These are phyloP conservation scores for Melampsora allii-populina DNA, from an alignment of 1,284 basidiomycete genomes.

Conservation along the genomic window DNA sequence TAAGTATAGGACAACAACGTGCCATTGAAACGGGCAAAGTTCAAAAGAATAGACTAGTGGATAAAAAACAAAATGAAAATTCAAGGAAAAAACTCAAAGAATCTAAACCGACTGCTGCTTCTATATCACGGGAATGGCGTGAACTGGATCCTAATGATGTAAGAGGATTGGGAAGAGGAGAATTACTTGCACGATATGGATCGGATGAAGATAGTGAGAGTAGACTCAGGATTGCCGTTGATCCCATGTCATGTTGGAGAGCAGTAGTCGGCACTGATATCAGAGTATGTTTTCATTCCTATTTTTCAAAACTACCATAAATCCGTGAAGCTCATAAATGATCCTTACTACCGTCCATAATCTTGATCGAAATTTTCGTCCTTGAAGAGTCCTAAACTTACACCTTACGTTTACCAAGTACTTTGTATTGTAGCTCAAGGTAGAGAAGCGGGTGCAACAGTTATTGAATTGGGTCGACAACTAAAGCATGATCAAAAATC, in stretches of 20 bases:
- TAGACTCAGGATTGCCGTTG: slow-evolving; percentile 66
- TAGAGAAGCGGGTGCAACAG: slow-evolving; percentile 70
- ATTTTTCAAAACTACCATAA: not conserved
- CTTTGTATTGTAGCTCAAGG: slow-evolving; percentile 79
- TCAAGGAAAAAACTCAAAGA: slow-evolving; percentile 5
- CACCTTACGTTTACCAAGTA: slow-evolving; percentile 75
- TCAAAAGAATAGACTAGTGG: slow-evolving; percentile 12
- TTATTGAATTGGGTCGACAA: slow-evolving; percentile 69
- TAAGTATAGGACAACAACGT: slow-evolving; percentile 38
- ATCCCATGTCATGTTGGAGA: slow-evolving; percentile 67
- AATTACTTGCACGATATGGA: slow-evolving; percentile 17
- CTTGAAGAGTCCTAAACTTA: slow-evolving; percentile 67
- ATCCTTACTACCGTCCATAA: not conserved
- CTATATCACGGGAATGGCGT: slow-evolving; percentile 14
- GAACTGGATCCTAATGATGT: slow-evolving; percentile 12
- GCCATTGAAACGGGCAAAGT: slow-evolving; percentile 42
- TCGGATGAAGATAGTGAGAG: slow-evolving; percentile 30
- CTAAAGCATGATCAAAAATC: slow-evolving; percentile 86
- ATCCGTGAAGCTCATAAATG: not conserved
- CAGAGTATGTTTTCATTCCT: slow-evolving; percentile 57
- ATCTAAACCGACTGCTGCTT: slow-evolving; percentile 2
- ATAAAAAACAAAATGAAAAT: not conserved
- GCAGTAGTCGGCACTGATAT: slow-evolving; percentile 79
- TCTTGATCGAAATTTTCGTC: not conserved
- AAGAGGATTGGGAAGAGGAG: slow-evolving; percentile 7